A percentile compares a stretch with the other conserved stretches of the same genome.
Evolutionary conservation across 257 asterid species (phyloP).

Genomic region (Coffea canephora): DNA sequence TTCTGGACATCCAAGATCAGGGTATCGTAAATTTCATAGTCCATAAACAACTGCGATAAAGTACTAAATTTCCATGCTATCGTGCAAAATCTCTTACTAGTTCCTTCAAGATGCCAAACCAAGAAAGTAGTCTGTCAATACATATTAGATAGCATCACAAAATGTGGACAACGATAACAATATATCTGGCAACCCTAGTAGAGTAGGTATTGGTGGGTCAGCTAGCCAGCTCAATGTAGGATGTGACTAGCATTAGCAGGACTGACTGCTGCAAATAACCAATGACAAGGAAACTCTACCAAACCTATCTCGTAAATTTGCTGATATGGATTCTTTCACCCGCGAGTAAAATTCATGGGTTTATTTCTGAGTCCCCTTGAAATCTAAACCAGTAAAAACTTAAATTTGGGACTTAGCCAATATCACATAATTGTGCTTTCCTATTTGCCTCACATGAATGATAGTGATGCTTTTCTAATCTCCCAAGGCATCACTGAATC

Average conservation of each 20-base stretch:
- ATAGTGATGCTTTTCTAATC: background rate
- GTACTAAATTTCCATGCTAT: background rate
- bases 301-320: background rate
- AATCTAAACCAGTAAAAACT: background rate
- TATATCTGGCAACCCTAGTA: background rate
- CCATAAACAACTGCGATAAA: background rate
- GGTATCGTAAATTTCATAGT: background rate
- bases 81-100: background rate
- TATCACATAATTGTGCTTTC: background rate
- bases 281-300: conserved; percentile 12
- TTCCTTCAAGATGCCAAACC: background rate
- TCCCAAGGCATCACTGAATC: background rate
- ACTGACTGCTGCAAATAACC: background rate
- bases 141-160: background rate
- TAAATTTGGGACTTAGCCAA: background rate
- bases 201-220: conserved; percentile 16
- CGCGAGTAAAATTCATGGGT: background rate
- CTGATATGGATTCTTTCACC: background rate
- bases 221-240: conserved; percentile 3
- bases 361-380: background rate
- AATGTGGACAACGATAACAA: background rate
- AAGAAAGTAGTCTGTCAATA: background rate
- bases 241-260: conserved; percentile 3
- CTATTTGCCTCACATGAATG: background rate
- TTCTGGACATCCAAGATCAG: conserved; percentile 40